Base-by-base conservation (phyloP, 2,329 filamentous ascomycete genomes). In the Diaporthe sp. region DNA sequence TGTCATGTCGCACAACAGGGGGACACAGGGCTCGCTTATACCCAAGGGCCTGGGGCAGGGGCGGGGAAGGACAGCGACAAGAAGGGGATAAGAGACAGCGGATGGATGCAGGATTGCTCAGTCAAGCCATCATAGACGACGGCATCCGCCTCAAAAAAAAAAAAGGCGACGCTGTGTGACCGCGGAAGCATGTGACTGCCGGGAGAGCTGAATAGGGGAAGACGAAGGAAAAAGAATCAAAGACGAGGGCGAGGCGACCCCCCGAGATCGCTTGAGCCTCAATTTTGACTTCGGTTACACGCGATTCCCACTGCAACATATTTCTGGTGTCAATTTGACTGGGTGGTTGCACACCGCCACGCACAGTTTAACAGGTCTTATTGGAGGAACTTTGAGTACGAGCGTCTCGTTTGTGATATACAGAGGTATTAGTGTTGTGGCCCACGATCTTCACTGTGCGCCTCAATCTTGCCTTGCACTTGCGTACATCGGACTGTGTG, bases 201-300 rank as follows among this genome's bases (percentile, higher is more conserved):
- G 73, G 42, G 44, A 70, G 53, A 42, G 34, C 55, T 57, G 49
- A 34, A 55, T 28, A 42, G 17, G 63, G 53, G 15, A 61, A 67
- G 28, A 68, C 22, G 74, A 37, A 49, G 12, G n/a, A 34, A 28
- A 13, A 10, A 10, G 20, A 65, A 31, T 31, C 44, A 22, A 20
- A 31, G 31, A 15, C 22, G 22, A 28, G 13, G 61, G 31, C 51
- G 47, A 58, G 37, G 55, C 55, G 25, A 34, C 67, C 67, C 58
- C 39, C 53, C 44, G 57, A 63, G 49, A 28, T 55, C 53, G 60
- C 51, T 76, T 71, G 72, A 76, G 72, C 65, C 75, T 74, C 75
- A 74, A 67, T 49, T 58, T 68, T 74, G 65, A 74, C 67, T 51
- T 76, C 65, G 65, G 71, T 74, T 71, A 60, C 75, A 76, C 72